These are phyloP conservation scores for Notholithocarpus densiflorus DNA, from an alignment of 306 rosid species.

Conservation along the genomic window DNA sequence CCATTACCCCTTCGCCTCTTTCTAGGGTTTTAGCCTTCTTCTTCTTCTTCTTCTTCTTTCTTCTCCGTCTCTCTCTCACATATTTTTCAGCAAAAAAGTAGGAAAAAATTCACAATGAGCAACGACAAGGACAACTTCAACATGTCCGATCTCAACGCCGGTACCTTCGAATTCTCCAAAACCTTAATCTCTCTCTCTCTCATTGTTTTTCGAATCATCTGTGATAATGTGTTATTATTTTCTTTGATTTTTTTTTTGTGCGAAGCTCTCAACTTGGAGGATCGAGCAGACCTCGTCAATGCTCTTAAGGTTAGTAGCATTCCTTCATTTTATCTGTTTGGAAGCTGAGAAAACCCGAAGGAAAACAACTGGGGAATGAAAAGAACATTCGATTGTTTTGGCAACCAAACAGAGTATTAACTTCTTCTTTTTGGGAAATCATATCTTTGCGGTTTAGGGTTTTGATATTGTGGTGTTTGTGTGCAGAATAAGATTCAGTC, in stretches of 20 bases:
- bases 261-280: constrained; percentile 62
- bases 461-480: neutral
- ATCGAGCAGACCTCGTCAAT: constrained; percentile 78
- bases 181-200: neutral
- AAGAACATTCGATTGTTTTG: neutral
- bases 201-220: neutral
- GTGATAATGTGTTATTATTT: neutral
- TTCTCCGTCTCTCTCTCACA: neutral
- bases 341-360: neutral
- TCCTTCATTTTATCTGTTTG: neutral
- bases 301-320: constrained; percentile 65
- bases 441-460: no score
- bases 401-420: no score
- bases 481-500: constrained; percentile 76
- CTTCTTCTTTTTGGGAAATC: no score
- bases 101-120: constrained; percentile 42
- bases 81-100: neutral
- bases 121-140: constrained; percentile 59
- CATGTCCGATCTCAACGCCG: constrained; percentile 75
- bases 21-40: constrained; percentile 78
- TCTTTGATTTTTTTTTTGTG: neutral
- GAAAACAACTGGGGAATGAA: neutral
- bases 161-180: constrained; percentile 24
- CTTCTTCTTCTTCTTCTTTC: constrained; percentile 11
- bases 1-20: constrained; percentile 2